Evolutionary conservation across 2,329 filamentous ascomycete genomes (phyloP).

Genomic region (Epichloe typhina): DNA sequence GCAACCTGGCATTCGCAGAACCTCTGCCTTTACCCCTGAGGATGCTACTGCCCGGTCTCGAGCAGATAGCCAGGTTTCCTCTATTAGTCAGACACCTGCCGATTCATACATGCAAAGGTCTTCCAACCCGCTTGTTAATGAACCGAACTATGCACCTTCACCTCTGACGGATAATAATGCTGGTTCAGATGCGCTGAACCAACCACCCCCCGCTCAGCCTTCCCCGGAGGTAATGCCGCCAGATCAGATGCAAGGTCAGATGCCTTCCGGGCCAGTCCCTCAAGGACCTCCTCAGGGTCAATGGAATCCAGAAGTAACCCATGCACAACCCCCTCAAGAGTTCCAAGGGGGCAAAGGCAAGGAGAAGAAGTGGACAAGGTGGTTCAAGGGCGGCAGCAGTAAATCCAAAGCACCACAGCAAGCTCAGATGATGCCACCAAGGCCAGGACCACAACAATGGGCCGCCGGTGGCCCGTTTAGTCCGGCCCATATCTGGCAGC

Average conservation of each 20-base stretch:
- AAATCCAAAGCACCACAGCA: constrained; percentile 1
- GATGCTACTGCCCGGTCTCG: constrained; percentile 7
- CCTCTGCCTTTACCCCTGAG: constrained; percentile 4
- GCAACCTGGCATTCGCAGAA: constrained; percentile 2
- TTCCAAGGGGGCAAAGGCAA: constrained; percentile 9
- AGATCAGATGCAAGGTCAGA: background rate
- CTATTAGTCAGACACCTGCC: constrained; percentile 7
- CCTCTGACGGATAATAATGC: constrained; percentile 1
- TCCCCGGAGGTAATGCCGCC: too few relatives aligned
- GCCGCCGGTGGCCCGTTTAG: background rate
- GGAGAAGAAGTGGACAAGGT: constrained; percentile 17
- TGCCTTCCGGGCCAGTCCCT: background rate
- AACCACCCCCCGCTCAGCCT: too few relatives aligned
- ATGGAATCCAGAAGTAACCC: background rate
- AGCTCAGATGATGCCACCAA: constrained; percentile 1
- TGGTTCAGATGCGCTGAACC: background rate
- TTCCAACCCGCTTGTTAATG: constrained; percentile 3
- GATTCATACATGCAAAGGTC: constrained; percentile 8
- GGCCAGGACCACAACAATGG: constrained; percentile 4
- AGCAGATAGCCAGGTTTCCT: constrained; percentile 8
- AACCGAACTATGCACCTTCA: constrained; percentile 3
- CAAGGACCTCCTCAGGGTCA: background rate
- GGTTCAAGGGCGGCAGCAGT: constrained; percentile 14
- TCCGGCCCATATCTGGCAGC: constrained; percentile 4
- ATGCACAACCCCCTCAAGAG: background rate